Base-by-base conservation (phyloP, 2,329 filamentous ascomycete genomes). In the Teratosphaeriaceae sp. region DNA sequence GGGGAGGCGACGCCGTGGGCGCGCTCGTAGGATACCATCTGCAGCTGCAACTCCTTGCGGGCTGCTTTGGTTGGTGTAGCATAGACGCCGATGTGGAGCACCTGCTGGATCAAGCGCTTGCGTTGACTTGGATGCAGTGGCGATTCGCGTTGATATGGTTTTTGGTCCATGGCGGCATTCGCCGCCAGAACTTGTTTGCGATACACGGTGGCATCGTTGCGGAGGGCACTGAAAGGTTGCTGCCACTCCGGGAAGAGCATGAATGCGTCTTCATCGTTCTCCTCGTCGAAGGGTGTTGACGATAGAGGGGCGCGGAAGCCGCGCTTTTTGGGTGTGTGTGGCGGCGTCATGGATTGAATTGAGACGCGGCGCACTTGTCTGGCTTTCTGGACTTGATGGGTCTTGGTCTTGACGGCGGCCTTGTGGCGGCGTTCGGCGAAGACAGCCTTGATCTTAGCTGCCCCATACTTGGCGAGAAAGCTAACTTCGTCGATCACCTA, bases 161-260 rank as follows among this genome's bases (percentile, higher is more conserved):
- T 38, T 8, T 38, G 11, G 15, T 12, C 16, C n/a, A 13, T 31
- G 21, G 30, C 30, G 7, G 18, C 26, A 9, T 19, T 4, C 6
- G 39, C 39, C 15, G 11, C 40, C 12, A 13, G 7, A 16, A 15
- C 11, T 22, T 35, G 20, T 11, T 18, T 13, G 7, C 12, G 11
- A 22, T 42, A 42, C 4, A n/a, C 11, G 20, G 16, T 9, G 11
- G 23, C 20, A 21, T 37, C 40, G 30, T 42, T 12, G 11, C 40
- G 40, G 13, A 42, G 21, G 7, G 40, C 40, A 18, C 30, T 36
- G 31, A 16, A 22, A 3, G 40, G 40, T 8, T 36, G 27, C 13
- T 36, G 21, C 40, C 9, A 19, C n/a, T 42, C 40, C 7, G 40
- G 40, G 22, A 42, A 42, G 29, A 42, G 27, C 31, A 33, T 31